Base-by-base conservation (phyloP, 352 stramenopile genomes). In the Peronospora destructor region DNA sequence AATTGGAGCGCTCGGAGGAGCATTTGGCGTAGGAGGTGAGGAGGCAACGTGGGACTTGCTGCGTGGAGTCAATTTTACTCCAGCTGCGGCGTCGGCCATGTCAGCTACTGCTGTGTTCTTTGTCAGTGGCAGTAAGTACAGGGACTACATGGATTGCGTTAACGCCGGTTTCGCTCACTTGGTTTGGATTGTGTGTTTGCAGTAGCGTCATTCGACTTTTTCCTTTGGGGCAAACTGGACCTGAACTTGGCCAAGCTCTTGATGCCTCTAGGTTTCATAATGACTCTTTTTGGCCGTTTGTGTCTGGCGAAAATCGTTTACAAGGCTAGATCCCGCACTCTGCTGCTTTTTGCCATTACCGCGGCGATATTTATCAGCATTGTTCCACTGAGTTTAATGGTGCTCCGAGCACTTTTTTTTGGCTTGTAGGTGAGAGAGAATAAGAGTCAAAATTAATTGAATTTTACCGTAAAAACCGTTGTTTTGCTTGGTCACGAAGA, bases 31-130 rank as follows among this genome's bases (percentile, higher is more conserved):
- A 5, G 86, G 85, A 21, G 87, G 85, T 40, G 89, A 88, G 43
- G 93, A 94, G 33, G 76, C 96, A n/a, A 94, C 82, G 42, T 88
- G 87, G 6, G 80, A 84, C 1, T 67, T 97, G 16, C 85, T 98
- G 75, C 75, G 96, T 13, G 72, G 82, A 16, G 84, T 97, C 64
- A 90, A 90, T 35, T 78, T 97, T 11, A 52, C 68, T 23, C 75
- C 77, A 25, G 59, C 59, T 45, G 63, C 73, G 66, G 75, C 80
- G 13, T 89, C 79, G 3, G 83, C 87, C 12, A 95, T 84, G 19
- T 88, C 81, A 5, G 79, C 88, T 5, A 65, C 53, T 0, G 39
- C 45, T 10, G 62, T 65, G 4, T 57, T 75, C 36, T 75, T 75
- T 56, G 53, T 63, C 36, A 72, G 52, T 29, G 63, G 62, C 38